Base-by-base conservation (phyloP, 345 rosid species). In the Psidium friedrichsthalianum region DNA sequence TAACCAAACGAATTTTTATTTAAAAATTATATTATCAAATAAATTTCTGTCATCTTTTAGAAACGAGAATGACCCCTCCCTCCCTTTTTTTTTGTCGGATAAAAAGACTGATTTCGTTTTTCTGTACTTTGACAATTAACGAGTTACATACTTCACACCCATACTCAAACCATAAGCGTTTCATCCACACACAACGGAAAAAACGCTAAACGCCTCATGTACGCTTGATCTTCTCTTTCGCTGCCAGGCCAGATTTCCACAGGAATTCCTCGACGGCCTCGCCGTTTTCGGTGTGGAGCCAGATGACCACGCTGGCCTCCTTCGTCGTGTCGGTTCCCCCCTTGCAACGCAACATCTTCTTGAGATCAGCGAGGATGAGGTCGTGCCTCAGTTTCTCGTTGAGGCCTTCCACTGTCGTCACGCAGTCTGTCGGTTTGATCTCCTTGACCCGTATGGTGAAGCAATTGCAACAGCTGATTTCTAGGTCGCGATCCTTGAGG, bases 311-410 rank as follows among this genome's bases (percentile, higher is more conserved):
- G 52, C 98, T 94, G 3, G 92, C 90, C 44, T 89, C 95, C 61
- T 91, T 92, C 91, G 92, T 95, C 56, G 90, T 89, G 49, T 93
- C 95, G 32, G 94, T 95, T 82, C 92, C 92, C 20, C 98, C 98
- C 56, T 94, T 92, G 87, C 99, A 96, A 80, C 97, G 92, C 82
- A 95, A 93, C 32, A 92, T 94, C 47, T 93, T 95, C 90, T 96
- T 94, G 11, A 96, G 90, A 84, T 94, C 95, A 86, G 92, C 93
- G 64, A 96, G 94, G 61, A 95, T 93, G 90, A 89, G 91, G 78
- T 92, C 93, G 86, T 93, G 94, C 89, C 94, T 92, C 83, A 89
- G 92, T 44, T 93, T 93, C 84, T 92, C 89, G 87, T 82, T 89
- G 74, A 94, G 89, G 2, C 98, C 98, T 76, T 91, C 94, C 49